Base-by-base conservation (phyloP, 768 basidiomycete species). In the Pleurotus platypus region DNA sequence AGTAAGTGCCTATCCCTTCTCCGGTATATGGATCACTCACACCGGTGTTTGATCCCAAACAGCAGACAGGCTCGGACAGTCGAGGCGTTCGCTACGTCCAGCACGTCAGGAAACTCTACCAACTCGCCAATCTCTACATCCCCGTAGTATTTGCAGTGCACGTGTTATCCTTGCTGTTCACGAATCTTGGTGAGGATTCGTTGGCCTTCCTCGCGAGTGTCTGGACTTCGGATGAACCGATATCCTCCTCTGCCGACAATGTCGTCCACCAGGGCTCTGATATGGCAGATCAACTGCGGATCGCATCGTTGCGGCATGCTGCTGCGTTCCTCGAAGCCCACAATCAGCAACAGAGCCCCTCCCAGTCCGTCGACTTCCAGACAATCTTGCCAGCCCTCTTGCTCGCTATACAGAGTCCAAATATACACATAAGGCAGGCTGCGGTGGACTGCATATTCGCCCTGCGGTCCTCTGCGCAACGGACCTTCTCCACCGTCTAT, bases 301-400 rank as follows among this genome's bases (percentile, higher is more conserved):
- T 78, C 2, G 76, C 84, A 1, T 86, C 93, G 0, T 73, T 98
- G 7, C 73, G 79, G 4, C 94, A 98, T 66, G 85, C 86, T 16
- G 75, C 80, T 2, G 91, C 93, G 0, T 95, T 95, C 70, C 69
- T 98, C 11, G 78, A 85, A 47, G 92, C 94, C 0, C 86, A 92
- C 68, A 66, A 78, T 1, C 64, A 75, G 2, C 73, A 35, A 35
- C 30, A 35, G 9, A 35, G 9, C 30, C 30, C 30, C 9, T 35
- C 30, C 30, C 75, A 78, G 38, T 74, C 78, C 12, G 69, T 87
- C 3, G 94, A 96, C 68, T 92, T 95, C 70, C 89, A 94, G 68
- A 86, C 84, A 0, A 78, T 94, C 5, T 64, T 94, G 9, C 90
- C 92, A 1, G 76, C 85, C 2, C 66, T 93, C 8, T 72, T 94